Evolutionary conservation across 371 early-diverging fungal species (phyloP), one percentile per base, ranked within the genome.

Genomic region (Dinochytrium kinnereticum): DNA sequence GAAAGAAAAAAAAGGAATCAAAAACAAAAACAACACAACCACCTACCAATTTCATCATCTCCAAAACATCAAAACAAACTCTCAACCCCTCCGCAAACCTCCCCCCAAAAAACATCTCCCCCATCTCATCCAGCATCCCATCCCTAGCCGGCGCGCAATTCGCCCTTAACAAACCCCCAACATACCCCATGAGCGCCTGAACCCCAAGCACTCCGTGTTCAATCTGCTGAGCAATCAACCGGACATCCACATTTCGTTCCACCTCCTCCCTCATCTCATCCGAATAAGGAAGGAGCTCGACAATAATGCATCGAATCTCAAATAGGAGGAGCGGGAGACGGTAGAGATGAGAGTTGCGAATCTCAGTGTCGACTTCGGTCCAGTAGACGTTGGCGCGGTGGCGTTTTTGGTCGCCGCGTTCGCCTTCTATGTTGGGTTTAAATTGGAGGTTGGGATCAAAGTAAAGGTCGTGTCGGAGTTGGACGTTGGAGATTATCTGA

Each of bases 381-480:
- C 93, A 92, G 71, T 88, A 92, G 13, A 77, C 72, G 38, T 86
- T 85, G 0, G 83, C 78, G 51, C 82, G 80, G 3, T 77, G 76
- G 24, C 76, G 73, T 70, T 88, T 88, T n/a, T 74, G 64, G 53
- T 80, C 75, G 24, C 87, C 90, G 28, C 85, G 80, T 5, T 85
- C 83, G 37, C 90, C 90, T 64, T 91, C 91, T 36, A 85, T 74
- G 76, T 91, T 92, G 26, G 92, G 92, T 24, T 91, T 84, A 83
- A 93, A 93, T 50, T 90, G 86, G 26, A 93, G 82, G 57, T 91
- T 84, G 0, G 90, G 89, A 70, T 93, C 92, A 75, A 93, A 91
- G 37, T 88, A 77, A 30, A 93, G 77, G 73, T 93, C 93, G 76
- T 93, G 93, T 10, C 93, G 87, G 7, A 92, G 84, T 64, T 93